Conservation (phyloP, 2,329 filamentous ascomycete species). For the Nigrograna mackinnonii region DNA sequence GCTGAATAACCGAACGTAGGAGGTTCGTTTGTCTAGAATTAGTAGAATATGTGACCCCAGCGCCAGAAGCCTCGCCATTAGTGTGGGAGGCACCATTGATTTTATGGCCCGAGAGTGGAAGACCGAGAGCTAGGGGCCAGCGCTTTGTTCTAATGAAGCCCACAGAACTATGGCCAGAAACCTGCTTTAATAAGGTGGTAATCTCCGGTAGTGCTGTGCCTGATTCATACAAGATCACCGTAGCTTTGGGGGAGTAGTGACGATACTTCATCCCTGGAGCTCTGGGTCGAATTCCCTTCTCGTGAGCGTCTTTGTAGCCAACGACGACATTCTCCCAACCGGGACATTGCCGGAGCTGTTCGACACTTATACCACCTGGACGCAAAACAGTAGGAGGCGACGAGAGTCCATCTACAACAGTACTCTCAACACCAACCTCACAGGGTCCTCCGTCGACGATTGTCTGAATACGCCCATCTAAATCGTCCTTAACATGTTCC, state of each 20-base stretch:
- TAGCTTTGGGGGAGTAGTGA: constrained; percentile 91
- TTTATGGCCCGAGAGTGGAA: constrained; percentile 8
- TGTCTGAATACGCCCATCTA: constrained; percentile 78
- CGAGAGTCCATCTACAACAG: constrained; percentile 89
- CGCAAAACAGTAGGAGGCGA: constrained; percentile 79
- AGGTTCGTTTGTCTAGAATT: constrained; percentile 29
- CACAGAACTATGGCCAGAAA: constrained; percentile 26
- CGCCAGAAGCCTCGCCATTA: neutral
- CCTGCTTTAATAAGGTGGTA: constrained; percentile 30
- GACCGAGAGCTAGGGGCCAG: constrained; percentile 25
- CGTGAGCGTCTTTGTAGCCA: constrained; percentile 76
- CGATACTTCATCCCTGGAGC: constrained; percentile 99
- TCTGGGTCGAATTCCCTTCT: constrained; percentile 68
- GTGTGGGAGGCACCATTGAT: constrained; percentile 13
- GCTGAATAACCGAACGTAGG: constrained; percentile 37
- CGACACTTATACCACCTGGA: constrained; percentile 85
- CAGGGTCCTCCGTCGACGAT: constrained; percentile 90
- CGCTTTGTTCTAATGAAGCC: constrained; percentile 44
- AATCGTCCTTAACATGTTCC: constrained; percentile 83
- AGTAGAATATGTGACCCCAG: neutral
- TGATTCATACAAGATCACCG: constrained; percentile 79
- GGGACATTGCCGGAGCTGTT: constrained; percentile 70
- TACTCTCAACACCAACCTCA: constrained; percentile 91
- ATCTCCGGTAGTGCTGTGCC: constrained; percentile 37
- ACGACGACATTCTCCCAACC: constrained; percentile 82